Percentiles rank a stretch among this genome's conserved stretches.
Evolutionary conservation across 2,329 filamentous ascomycete genomes (phyloP).

Genomic region (Emergomyces orientalis): DNA sequence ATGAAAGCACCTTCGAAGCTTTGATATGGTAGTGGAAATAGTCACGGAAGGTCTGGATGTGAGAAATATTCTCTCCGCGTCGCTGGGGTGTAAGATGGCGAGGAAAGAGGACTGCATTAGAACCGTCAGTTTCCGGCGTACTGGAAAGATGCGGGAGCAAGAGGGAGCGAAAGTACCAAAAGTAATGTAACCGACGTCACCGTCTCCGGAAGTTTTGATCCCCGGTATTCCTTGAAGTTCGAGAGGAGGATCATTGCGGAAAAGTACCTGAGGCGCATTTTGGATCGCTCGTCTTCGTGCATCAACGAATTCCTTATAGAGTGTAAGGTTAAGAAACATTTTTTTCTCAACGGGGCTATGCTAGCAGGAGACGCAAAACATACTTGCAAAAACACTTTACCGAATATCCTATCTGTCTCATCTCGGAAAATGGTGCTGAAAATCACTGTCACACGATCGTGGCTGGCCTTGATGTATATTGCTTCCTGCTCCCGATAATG

Average conservation of each 20-base stretch:
- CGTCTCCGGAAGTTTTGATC: conserved; percentile 63
- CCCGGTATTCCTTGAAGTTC: conserved; percentile 82
- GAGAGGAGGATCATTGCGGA: conserved; percentile 86
- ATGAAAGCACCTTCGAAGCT: conserved; percentile 67
- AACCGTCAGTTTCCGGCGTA: neutral
- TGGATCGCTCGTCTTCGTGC: conserved; percentile 85
- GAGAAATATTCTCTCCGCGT: conserved; percentile 90
- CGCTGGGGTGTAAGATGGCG: conserved; percentile 84
- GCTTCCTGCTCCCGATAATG: conserved; percentile 98
- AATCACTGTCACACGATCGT: conserved; percentile 96
- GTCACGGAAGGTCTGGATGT: conserved; percentile 99
- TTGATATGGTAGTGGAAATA: conserved; percentile 99
- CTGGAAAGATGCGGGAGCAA: neutral
- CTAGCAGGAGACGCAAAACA: conserved; percentile 2
- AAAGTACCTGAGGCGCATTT: conserved; percentile 95
- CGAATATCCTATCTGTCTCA: conserved; percentile 94
- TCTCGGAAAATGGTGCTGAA: conserved; percentile 98
- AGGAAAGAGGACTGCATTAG: conserved; percentile 71
- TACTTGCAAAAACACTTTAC: conserved; percentile 88
- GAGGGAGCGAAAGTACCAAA: conserved; percentile 57
- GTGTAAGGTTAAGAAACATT: neutral
- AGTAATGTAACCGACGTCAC: conserved; percentile 93
- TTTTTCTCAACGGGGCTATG: neutral
- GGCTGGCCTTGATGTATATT: conserved; percentile 95
- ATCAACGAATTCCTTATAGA: conserved; percentile 74